Evolutionary conservation across 495 filamentous ascomycete species (phyloP), one percentile per base, ranked within the genome.

Genomic region (Astrothelium subdiscretum): DNA sequence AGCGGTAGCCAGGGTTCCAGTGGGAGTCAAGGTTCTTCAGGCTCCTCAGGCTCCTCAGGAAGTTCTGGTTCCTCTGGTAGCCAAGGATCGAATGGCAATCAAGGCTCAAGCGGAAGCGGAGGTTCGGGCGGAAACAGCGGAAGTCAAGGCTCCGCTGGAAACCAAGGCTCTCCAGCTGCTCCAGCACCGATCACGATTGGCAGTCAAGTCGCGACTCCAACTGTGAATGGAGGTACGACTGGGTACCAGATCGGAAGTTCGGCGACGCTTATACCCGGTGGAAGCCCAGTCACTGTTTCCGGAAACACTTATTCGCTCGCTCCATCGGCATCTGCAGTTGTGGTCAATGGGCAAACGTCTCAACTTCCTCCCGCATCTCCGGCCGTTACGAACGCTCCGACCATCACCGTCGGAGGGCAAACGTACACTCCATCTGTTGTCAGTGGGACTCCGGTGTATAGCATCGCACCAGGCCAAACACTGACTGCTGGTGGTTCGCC

Each of bases 211-310:
- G 48, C 48, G 20, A 54, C 20, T 15, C 48, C 48, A 8, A 24
- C 29, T 12, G 48, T 54, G 5, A 54, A 29, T 20, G 48, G 48
- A 4, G 48, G 48, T 5, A 54, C 48, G 48, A 54, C 48, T 27
- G 48, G 48, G 29, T 54, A 54, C 24, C 48, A 54, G 24, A 54
- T 54, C 29, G 48, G 48, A 29, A 54, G 24, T 29, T 54, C 48
- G 8, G 48, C 48, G 29, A 54, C 44, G 8, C 31, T 62, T 20
- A 29, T 44, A 20, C 61, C 61, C 8, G 61, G 61, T 2, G 73
- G 73, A 5, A 70, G 70, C 18, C 62, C 62, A 6, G 32, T 51
- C 22, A 58, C 58, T 11, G 31, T 59, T 32, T 54, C 58, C 29
- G 62, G 57, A 20, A 43, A 27, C 22, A 58, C 59, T 18, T 31